phyloP scores from a whole-genome alignment of 78 protist species.

The Guillardia theta region DNA sequence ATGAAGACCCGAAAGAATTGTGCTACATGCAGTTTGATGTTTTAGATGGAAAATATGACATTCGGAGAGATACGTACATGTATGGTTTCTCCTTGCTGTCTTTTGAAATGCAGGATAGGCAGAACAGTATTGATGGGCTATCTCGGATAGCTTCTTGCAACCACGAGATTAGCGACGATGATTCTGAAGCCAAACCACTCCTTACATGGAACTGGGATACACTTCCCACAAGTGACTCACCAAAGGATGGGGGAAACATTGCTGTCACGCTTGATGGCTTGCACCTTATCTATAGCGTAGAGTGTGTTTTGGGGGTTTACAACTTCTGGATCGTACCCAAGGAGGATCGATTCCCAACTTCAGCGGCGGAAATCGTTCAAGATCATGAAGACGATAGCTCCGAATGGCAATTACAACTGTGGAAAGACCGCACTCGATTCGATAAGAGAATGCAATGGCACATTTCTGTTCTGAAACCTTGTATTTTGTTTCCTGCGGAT shows the following conservation, averaged over 20 bases:
- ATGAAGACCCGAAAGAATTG: neutral
- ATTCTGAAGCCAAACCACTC: neutral
- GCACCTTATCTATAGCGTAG: neutral
- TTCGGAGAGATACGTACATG: neutral
- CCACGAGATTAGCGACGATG: neutral
- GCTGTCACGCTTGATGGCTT: neutral
- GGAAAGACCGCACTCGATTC: neutral
- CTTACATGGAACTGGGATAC: neutral
- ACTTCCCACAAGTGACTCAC: neutral
- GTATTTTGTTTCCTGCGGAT: neutral
- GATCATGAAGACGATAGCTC: neutral
- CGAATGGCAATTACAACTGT: neutral
- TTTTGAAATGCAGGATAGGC: neutral
- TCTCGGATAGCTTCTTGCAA: neutral
- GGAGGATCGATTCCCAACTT: neutral
- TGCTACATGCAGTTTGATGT: neutral
- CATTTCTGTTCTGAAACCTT: neutral
- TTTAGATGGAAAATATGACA: neutral
- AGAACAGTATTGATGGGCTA: neutral
- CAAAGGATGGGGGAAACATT: neutral
- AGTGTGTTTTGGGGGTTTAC: neutral
- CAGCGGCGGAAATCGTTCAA: neutral
- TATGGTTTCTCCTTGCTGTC: neutral
- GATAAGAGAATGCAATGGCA: conserved; percentile 6
- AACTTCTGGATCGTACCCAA: neutral